These are phyloP conservation scores for Clavariopsis aquatica DNA, from an alignment of 495 filamentous ascomycete genomes.

Conservation along the genomic window DNA sequence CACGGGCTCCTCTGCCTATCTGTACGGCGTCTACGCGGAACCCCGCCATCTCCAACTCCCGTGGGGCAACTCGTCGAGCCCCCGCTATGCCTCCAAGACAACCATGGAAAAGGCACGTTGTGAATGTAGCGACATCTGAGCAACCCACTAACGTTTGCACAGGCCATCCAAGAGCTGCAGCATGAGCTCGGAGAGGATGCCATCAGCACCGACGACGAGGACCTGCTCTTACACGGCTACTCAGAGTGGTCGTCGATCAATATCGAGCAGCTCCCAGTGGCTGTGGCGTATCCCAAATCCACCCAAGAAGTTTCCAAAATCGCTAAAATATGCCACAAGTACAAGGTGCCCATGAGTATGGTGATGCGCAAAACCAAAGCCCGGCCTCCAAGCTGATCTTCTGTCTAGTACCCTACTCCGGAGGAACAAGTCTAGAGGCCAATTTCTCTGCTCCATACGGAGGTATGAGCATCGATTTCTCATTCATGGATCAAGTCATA, in stretches of 20 bases:
- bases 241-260: conserved; percentile 89
- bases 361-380: neutral
- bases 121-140: neutral
- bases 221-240: conserved; percentile 78
- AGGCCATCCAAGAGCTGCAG: conserved; percentile 48
- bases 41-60: conserved; percentile 11
- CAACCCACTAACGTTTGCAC: conserved; percentile 13
- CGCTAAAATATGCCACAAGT: conserved; percentile 77
- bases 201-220: conserved; percentile 81
- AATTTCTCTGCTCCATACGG: conserved; percentile 85
- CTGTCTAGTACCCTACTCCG: conserved; percentile 68
- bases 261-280: conserved; percentile 73
- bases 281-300: conserved; percentile 73
- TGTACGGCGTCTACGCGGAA: conserved; percentile 40
- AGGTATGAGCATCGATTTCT: conserved; percentile 87
- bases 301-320: conserved; percentile 81
- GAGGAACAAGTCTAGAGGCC: conserved; percentile 82
- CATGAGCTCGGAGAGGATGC: conserved; percentile 63
- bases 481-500: conserved; percentile 79
- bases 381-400: conserved; percentile 2
- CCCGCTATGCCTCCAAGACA: conserved; percentile 40
- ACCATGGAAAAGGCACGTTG: conserved; percentile 43
- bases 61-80: conserved; percentile 27
- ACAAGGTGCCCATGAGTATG: conserved; percentile 73
- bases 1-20: conserved; percentile 42